These are phyloP conservation scores for Przewalskia tangutica DNA, from an alignment of 257 asterid species.

Conservation along the genomic window DNA sequence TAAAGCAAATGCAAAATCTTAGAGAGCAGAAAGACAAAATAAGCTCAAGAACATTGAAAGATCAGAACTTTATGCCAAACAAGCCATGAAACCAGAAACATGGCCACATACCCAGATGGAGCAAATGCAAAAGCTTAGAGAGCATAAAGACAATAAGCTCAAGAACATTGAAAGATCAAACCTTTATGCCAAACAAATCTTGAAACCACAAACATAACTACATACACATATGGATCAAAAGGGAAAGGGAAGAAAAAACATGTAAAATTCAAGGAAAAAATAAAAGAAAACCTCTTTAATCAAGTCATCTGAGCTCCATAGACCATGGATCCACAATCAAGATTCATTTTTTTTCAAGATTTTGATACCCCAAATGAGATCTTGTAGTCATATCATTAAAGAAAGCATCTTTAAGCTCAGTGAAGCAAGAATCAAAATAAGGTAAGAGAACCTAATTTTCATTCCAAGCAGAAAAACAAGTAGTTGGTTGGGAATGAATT, in stretches of 20 bases:
- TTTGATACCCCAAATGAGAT: not conserved
- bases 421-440: constrained; percentile 3
- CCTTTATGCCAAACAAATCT: not conserved
- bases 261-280: not conserved
- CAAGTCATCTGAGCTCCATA: constrained; percentile 2
- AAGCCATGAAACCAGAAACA: not conserved
- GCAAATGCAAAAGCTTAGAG: not conserved
- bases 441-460: constrained; percentile 8
- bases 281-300: not conserved
- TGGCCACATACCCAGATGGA: not conserved
- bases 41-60: not conserved
- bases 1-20: not conserved
- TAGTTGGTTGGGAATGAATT: constrained; percentile 14
- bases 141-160: not conserved
- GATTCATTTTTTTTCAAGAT: not conserved
- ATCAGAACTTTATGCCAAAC: not conserved
- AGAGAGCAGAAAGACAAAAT: not conserved
- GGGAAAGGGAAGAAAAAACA: not conserved
- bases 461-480: not conserved
- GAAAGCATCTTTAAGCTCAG: not conserved
- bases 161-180: not conserved
- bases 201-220: not conserved
- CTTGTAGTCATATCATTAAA: not conserved
- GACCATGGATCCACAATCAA: constrained; percentile 3
- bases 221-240: not conserved